Conservation (phyloP, 2,329 filamentous ascomycete species). For the Trichophyton equinum region DNA sequence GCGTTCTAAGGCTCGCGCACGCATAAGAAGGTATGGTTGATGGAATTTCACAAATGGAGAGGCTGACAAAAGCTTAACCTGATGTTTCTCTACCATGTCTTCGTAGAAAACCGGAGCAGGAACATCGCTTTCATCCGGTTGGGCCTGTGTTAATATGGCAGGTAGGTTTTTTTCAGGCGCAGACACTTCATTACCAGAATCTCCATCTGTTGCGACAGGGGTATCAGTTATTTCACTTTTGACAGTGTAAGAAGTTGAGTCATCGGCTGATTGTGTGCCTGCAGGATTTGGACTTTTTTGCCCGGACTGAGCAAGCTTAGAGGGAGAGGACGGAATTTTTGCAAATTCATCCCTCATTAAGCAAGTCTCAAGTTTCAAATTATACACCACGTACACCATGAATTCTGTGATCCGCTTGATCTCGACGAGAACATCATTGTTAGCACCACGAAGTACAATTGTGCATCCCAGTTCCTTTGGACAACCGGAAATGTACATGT, state of each 20-base stretch:
- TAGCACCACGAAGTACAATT: constrained; percentile 75
- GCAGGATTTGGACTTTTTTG: constrained; percentile 7
- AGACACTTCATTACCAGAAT: constrained; percentile 6
- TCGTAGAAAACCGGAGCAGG: constrained; percentile 88
- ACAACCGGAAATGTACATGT: constrained; percentile 88
- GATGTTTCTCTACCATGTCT: constrained; percentile 84
- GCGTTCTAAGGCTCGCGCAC: constrained; percentile 79
- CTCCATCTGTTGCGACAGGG: background rate
- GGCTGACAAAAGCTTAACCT: constrained; percentile 84
- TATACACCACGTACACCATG: constrained; percentile 98
- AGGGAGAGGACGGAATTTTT: constrained; percentile 47
- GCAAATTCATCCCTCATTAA: constrained; percentile 88
- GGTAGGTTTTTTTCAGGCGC: constrained; percentile 12
- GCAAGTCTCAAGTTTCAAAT: constrained; percentile 87
- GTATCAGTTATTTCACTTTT: background rate
- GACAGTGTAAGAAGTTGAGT: background rate
- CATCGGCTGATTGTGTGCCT: background rate
- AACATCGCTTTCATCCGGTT: constrained; percentile 53
- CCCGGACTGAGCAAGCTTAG: constrained; percentile 10
- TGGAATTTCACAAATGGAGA: constrained; percentile 95
- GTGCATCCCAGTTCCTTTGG: constrained; percentile 85
- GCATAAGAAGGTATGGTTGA: constrained; percentile 84
- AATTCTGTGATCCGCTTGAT: constrained; percentile 95
- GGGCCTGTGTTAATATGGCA: constrained; percentile 13
- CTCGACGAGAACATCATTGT: constrained; percentile 55